Evolutionary conservation across 257 asterid genomes (phyloP).

Genomic region (Nicotiana knightiana): DNA sequence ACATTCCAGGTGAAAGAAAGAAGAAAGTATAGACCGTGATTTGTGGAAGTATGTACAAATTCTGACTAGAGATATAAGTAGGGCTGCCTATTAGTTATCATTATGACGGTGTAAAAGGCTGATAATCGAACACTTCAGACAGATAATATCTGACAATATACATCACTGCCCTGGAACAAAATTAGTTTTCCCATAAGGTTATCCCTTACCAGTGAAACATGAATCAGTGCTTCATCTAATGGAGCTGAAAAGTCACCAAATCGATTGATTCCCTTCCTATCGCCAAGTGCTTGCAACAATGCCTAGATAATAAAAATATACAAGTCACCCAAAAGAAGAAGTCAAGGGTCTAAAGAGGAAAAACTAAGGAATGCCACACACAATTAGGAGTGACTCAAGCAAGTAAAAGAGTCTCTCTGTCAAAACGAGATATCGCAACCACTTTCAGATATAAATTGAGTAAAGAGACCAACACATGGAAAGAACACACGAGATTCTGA

Average conservation of each 20-base stretch:
- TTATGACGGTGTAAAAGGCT: neutral
- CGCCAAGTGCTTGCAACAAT: conserved; percentile 87
- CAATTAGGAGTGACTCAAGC: neutral
- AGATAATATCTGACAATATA: neutral
- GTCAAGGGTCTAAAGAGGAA: neutral
- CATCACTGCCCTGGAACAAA: neutral
- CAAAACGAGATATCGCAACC: neutral
- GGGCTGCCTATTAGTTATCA: neutral
- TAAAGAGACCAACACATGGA: neutral
- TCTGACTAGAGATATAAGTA: neutral
- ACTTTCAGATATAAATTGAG: neutral
- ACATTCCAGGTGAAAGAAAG: neutral
- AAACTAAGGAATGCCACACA: neutral
- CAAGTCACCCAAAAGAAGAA: neutral
- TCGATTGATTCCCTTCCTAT: conserved; percentile 87
- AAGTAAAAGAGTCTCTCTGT: neutral
- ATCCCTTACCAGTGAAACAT: conserved; percentile 69
- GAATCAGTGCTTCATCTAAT: conserved; percentile 91
- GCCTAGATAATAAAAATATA: conserved; percentile 40
- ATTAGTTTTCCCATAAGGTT: neutral
- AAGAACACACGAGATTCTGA: neutral
- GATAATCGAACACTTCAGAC: neutral
- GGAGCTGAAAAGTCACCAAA: conserved; percentile 99
- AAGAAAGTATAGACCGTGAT: neutral
- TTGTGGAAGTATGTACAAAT: neutral